A percentile compares a stretch with the other conserved stretches of the same genome.
Evolutionary conservation across 345 rosid species (phyloP).

Genomic region (Citrus medica): DNA sequence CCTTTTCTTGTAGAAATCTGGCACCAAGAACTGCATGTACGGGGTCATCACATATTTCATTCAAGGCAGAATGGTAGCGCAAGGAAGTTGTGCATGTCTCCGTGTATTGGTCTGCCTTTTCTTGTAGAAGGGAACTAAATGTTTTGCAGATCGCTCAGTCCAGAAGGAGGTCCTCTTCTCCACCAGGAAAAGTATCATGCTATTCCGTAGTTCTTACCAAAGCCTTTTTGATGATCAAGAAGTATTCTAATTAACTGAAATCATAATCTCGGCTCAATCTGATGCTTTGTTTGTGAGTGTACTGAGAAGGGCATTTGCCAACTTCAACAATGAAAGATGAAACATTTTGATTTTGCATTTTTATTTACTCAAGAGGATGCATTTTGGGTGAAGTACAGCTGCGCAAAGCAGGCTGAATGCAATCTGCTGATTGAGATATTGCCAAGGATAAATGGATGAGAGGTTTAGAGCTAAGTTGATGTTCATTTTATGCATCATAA

Average conservation of each 20-base stretch:
- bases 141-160: neutral
- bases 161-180: neutral
- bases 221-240: neutral
- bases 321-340: neutral
- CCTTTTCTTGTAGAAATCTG: neutral
- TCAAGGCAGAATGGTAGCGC: neutral
- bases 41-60: neutral
- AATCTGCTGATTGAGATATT: neutral
- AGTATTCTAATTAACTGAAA: neutral
- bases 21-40: neutral
- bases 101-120: neutral
- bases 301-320: neutral
- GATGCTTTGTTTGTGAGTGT: neutral
- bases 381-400: no score
- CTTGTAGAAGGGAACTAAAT: neutral
- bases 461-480: neutral
- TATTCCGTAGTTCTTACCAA: neutral
- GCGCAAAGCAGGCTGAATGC: neutral
- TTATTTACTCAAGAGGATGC: neutral
- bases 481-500: no score
- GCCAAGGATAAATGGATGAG: neutral
- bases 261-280: neutral
- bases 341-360: neutral
- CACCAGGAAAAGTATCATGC: neutral
- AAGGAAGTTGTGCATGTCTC: neutral